phyloP scores from a whole-genome alignment of 306 rosid genomes.

The Pyrus pyrifolia region DNA sequence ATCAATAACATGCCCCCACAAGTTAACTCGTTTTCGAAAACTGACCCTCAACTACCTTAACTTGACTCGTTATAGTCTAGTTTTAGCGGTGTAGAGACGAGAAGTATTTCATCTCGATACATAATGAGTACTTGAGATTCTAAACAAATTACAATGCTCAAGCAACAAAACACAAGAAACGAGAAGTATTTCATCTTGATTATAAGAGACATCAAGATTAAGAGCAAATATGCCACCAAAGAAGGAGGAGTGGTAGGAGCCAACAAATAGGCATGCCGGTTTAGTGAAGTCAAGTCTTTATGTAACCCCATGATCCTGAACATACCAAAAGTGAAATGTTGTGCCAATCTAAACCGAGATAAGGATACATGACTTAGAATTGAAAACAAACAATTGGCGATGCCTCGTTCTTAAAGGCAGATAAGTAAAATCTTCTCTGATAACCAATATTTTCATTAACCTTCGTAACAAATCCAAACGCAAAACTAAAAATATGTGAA shows the following conservation, averaged over 20 bases:
- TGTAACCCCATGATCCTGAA: fast-evolving
- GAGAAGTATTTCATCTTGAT: too few species aligned
- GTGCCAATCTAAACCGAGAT: not conserved
- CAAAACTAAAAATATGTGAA: too few species aligned
- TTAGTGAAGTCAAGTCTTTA: not conserved
- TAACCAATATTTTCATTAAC: too few species aligned
- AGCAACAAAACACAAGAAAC: not conserved
- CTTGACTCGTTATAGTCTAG: too few species aligned
- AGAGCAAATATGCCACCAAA: not conserved
- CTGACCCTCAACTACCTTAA: too few species aligned
- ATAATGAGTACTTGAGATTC: not conserved
- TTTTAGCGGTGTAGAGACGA: too few species aligned
- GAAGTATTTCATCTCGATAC: too few species aligned
- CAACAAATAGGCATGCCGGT: not conserved
- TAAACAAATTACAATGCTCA: not conserved
- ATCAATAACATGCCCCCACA: not conserved
- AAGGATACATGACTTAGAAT: too few species aligned
- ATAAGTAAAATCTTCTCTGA: too few species aligned
- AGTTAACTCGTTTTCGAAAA: not conserved
- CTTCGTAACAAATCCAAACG: too few species aligned
- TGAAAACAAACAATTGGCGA: too few species aligned
- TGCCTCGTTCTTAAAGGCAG: not conserved
- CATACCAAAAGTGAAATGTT: too few species aligned
- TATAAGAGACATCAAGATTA: not conserved
- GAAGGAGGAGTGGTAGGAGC: not conserved